Percentiles rank a stretch among this genome's conserved stretches.
Conservation (phyloP, 768 basidiomycete species). For the Tephrocybe sp. region DNA sequence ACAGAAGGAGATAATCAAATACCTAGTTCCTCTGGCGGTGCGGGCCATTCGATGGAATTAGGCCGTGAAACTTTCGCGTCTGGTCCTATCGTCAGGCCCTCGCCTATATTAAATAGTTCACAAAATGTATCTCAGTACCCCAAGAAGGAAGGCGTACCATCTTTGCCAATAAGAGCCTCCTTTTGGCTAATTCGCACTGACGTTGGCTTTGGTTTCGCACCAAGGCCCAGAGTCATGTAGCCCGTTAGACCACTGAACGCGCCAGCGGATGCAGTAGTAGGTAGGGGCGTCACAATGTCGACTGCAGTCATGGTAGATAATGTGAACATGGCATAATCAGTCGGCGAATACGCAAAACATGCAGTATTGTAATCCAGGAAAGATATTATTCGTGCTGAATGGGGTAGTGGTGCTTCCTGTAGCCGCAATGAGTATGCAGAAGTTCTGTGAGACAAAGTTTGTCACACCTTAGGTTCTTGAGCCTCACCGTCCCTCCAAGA, state of each 20-base stretch:
- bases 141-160: conserved; percentile 52
- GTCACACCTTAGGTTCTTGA: conserved; percentile 62
- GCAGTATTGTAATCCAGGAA: conserved; percentile 63
- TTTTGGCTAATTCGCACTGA: conserved; percentile 51
- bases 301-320: conserved; percentile 54
- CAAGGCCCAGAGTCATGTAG: conserved; percentile 83
- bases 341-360: conserved; percentile 79
- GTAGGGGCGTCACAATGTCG: conserved; percentile 51
- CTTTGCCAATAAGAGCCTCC: conserved; percentile 73
- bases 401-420: conserved; percentile 81
- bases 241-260: conserved; percentile 77
- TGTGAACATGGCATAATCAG: conserved; percentile 74
- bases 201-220: conserved; percentile 68
- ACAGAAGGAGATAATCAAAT: background rate
- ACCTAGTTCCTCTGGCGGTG: conserved; percentile 83
- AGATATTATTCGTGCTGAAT: conserved; percentile 83
- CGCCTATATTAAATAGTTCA: too few species aligned
- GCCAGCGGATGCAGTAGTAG: conserved; percentile 44
- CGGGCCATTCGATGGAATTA: conserved; percentile 64
- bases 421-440: background rate
- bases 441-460: background rate
- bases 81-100: conserved; percentile 61
- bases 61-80: conserved; percentile 54
- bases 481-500: conserved; percentile 84
- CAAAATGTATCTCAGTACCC: background rate